These are phyloP conservation scores for Neodidymelliopsis sp. DNA, from an alignment of 2,329 filamentous ascomycete genomes.

Conservation along the genomic window DNA sequence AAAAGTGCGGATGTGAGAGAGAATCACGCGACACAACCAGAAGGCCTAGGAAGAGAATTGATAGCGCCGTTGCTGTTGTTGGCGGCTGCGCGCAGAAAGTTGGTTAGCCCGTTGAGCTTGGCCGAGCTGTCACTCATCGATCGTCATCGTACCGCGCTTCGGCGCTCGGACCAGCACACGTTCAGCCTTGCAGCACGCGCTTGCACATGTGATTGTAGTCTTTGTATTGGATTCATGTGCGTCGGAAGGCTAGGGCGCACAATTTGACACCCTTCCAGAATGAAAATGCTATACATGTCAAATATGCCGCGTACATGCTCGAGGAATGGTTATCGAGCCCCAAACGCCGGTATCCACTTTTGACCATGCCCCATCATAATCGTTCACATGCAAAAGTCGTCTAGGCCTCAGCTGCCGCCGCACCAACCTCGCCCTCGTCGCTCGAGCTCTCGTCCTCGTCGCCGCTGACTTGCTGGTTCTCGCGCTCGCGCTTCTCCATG, in stretches of 20 bases:
- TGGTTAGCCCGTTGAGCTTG: slow-evolving; percentile 11
- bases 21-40: slow-evolving; percentile 9
- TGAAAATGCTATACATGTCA: slow-evolving; percentile 28
- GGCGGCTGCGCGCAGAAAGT: slow-evolving; percentile 16
- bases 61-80: slow-evolving; percentile 14
- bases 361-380: slow-evolving; percentile 29
- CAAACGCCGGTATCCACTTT: slow-evolving; percentile 43
- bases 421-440: slow-evolving; percentile 76
- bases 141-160: slow-evolving; percentile 11
- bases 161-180: slow-evolving; percentile 5
- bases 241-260: slow-evolving; percentile 13
- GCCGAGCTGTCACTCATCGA: slow-evolving; percentile 3
- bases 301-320: slow-evolving; percentile 28
- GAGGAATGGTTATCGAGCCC: slow-evolving; percentile 26
- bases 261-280: slow-evolving; percentile 15
- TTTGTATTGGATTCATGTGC: not conserved
- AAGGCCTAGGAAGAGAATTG: slow-evolving; percentile 1
- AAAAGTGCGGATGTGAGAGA: not conserved
- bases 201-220: not conserved
- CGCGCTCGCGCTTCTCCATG: slow-evolving; percentile 98
- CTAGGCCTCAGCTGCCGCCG: slow-evolving; percentile 48
- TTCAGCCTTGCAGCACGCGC: not conserved
- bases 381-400: slow-evolving; percentile 21
- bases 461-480: slow-evolving; percentile 97
- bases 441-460: slow-evolving; percentile 97